Evolutionary conservation across 345 rosid species (phyloP).

Genomic region (Populus nigra): DNA sequence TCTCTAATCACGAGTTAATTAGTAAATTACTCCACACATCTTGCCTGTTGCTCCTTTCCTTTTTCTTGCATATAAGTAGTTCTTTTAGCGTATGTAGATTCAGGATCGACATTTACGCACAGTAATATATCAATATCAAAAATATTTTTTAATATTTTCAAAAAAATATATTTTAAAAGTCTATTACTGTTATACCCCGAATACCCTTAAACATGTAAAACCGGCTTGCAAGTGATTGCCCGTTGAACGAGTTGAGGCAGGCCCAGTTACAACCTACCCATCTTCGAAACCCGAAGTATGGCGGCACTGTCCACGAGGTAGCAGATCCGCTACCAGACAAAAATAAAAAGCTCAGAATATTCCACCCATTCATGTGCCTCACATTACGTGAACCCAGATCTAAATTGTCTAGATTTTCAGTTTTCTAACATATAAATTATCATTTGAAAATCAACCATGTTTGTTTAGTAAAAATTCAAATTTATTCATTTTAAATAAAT

Average conservation of each 20-base stretch:
- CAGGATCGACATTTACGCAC: no score
- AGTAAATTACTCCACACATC: neutral
- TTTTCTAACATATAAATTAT: no score
- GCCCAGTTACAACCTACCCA: neutral
- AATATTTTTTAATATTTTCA: no score
- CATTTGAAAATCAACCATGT: no score
- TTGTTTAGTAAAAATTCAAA: no score
- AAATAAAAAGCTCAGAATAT: neutral
- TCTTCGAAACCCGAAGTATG: neutral
- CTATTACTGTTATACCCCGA: no score
- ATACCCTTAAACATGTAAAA: no score
- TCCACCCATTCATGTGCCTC: neutral
- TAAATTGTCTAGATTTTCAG: no score
- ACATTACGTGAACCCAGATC: neutral
- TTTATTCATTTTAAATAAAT: no score
- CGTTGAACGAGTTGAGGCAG: neutral
- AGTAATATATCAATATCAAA: no score
- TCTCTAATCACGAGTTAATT: neutral
- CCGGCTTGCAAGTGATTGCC: neutral
- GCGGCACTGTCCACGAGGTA: neutral
- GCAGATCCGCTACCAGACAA: neutral
- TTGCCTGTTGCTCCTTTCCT: neutral
- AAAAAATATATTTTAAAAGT: no score
- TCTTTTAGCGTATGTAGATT: no score
- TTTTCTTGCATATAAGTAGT: neutral